Conservation (phyloP, 1,284 basidiomycete species). For the Ganoderma leucocontextum region DNA sequence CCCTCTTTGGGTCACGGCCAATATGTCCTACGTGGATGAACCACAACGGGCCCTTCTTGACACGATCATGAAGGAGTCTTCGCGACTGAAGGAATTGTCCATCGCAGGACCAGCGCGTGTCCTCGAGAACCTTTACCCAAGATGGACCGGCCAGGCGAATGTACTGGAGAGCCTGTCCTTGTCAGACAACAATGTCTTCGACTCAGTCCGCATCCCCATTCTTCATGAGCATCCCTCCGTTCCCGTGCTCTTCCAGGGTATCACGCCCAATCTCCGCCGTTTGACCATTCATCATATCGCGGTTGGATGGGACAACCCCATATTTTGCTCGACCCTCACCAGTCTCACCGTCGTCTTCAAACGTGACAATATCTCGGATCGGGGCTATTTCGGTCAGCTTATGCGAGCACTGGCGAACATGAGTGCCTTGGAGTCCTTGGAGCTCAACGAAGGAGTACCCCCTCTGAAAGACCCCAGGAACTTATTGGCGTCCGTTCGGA, state of each 20-base stretch:
- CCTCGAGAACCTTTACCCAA: constrained; percentile 3
- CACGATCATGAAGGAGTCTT: constrained; percentile 15
- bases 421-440: constrained; percentile 10
- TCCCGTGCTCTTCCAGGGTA: constrained; percentile 17
- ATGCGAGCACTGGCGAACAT: constrained; percentile 19
- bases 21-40: not conserved
- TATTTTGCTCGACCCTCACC: constrained; percentile 23
- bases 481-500: not conserved
- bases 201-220: not conserved
- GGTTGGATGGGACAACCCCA: constrained; percentile 21
- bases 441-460: constrained; percentile 24
- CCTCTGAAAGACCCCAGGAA: constrained; percentile 6
- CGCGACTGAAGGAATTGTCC: constrained; percentile 17
- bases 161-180: constrained; percentile 13
- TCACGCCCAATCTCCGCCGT: constrained; percentile 18
- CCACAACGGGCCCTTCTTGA: constrained; percentile 2
- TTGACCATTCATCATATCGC: constrained; percentile 14
- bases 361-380: not conserved
- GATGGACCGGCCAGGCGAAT: constrained; percentile 9
- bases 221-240: not conserved
- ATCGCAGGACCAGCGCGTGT: constrained; percentile 7
- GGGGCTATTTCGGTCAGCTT: constrained; percentile 13
- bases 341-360: not conserved
- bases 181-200: constrained; percentile 9
- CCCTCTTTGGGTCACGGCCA: constrained; percentile 17